Conservation (phyloP, 176 grass and related monocot species). For the Cenchrus americanus region DNA sequence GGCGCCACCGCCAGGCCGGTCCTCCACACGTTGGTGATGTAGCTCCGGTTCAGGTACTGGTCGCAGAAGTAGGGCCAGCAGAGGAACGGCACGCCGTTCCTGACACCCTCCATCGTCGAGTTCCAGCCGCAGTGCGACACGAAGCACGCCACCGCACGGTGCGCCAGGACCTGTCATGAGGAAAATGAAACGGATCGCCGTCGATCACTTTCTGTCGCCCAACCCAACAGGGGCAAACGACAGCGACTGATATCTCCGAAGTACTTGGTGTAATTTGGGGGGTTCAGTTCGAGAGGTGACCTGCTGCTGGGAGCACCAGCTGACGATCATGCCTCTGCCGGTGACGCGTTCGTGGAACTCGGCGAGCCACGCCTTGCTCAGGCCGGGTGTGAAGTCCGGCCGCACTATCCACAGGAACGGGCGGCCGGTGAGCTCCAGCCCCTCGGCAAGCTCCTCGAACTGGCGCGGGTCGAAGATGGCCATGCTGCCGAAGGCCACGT, state of each 20-base stretch:
- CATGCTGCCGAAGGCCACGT: slow-evolving; percentile 74
- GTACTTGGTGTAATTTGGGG: too few species aligned
- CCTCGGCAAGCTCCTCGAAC: slow-evolving; percentile 47
- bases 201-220: background rate
- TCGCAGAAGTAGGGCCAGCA: slow-evolving; percentile 61
- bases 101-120: slow-evolving; percentile 60
- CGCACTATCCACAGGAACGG: slow-evolving; percentile 66
- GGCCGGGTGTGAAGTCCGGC: slow-evolving; percentile 25
- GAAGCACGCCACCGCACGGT: slow-evolving; percentile 39
- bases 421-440: slow-evolving; percentile 37
- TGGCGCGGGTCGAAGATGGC: slow-evolving; percentile 51
- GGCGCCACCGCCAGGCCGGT: slow-evolving; percentile 48
- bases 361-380: slow-evolving; percentile 41
- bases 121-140: slow-evolving; percentile 84
- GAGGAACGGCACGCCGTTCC: slow-evolving; percentile 47
- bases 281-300: background rate
- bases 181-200: background rate
- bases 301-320: slow-evolving; percentile 62
- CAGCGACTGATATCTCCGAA: background rate
- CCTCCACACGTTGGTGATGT: slow-evolving; percentile 49
- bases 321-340: slow-evolving; percentile 52
- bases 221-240: background rate
- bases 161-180: background rate
- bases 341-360: slow-evolving; percentile 42
- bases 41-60: slow-evolving; percentile 52